Evolutionary conservation across 371 early-diverging fungal genomes (phyloP), one percentile per base, ranked within the genome.

Genomic region (Apophysomyces elegans): DNA sequence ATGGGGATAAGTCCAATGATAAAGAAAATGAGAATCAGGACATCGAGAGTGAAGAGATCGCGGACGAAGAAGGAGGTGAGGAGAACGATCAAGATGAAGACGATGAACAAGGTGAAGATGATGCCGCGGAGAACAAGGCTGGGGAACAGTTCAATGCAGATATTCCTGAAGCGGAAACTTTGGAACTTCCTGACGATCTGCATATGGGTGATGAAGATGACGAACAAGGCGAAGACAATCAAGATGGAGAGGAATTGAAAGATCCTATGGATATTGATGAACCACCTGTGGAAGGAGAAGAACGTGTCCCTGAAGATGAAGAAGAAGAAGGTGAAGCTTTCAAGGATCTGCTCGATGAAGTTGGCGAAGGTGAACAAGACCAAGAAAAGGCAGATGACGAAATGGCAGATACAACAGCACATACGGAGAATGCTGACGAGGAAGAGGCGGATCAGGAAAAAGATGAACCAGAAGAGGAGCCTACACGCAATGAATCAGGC

Each of bases 161-260:
- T 41, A 83, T 86, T 26, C 84, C 87, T 59, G 87, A 85, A 66
- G 83, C 86, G 0, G 87, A 87, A 43, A 88, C 83, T 18, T 71
- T 87, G 37, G 87, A 88, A 9, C 61, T 84, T 44, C 87, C 84
- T 59, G 91, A 91, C 62, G 90, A 89, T 68, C 56, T 89, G 64
- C 84, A 89, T 35, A 80, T 91, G 71, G 84, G 84, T 64, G 81
- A 71, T 16, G 79, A 76, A 32, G 80, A 75, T 13, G 75, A 78
- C n/a, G 78, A 82, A 8, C 69, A 82, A 36, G 75, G 73, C n/a
- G 79, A 72, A 7, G 80, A 69, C 2, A 26, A 26, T 26, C 69
- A 72, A 35, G 77, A 79, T 4, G 72, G 79, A 47, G 70, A 71
- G 21, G 74, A 80, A 6, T 79, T 78, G 57, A 57, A 71, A 38